Percentiles rank a stretch among this genome's conserved stretches.
Evolutionary conservation across 2,329 filamentous ascomycete species (phyloP).

Genomic region (Akanthomyces lecanii): DNA sequence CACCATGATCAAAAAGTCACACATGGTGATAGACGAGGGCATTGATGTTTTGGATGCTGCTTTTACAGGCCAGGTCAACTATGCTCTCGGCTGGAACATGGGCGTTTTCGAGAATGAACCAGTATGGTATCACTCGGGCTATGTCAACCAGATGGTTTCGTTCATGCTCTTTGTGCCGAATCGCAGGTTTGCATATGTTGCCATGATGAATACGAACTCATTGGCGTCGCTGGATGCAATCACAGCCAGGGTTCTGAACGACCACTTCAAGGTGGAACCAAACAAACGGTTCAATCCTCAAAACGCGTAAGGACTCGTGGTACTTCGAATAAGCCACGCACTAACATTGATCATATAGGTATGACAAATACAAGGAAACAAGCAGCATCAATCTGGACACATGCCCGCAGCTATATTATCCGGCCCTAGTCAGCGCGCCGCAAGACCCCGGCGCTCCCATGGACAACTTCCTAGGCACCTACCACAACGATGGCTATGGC

Average conservation of each 20-base stretch:
- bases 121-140: conserved; percentile 25
- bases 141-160: conserved; percentile 23
- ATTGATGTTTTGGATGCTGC: conserved; percentile 15
- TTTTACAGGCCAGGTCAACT: conserved; percentile 21
- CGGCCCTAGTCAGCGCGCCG: conserved; percentile 20
- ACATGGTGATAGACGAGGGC: conserved; percentile 19
- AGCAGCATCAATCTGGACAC: conserved; percentile 17
- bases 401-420: conserved; percentile 21
- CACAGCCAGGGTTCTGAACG: conserved; percentile 24
- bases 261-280: conserved; percentile 20
- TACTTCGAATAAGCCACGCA: neutral
- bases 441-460: conserved; percentile 35
- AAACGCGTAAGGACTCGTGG: conserved; percentile 12
- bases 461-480: conserved; percentile 38
- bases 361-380: neutral
- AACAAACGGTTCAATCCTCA: conserved; percentile 19
- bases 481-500: conserved; percentile 30
- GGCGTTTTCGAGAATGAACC: conserved; percentile 23
- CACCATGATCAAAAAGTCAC: conserved; percentile 23
- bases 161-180: conserved; percentile 28
- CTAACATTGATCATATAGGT: neutral
- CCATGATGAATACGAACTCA: conserved; percentile 24
- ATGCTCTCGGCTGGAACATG: conserved; percentile 25
- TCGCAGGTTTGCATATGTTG: conserved; percentile 24
- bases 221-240: conserved; percentile 20